These are phyloP conservation scores for Aspergillus latus DNA, from an alignment of 2,329 filamentous ascomycete genomes.

Conservation along the genomic window DNA sequence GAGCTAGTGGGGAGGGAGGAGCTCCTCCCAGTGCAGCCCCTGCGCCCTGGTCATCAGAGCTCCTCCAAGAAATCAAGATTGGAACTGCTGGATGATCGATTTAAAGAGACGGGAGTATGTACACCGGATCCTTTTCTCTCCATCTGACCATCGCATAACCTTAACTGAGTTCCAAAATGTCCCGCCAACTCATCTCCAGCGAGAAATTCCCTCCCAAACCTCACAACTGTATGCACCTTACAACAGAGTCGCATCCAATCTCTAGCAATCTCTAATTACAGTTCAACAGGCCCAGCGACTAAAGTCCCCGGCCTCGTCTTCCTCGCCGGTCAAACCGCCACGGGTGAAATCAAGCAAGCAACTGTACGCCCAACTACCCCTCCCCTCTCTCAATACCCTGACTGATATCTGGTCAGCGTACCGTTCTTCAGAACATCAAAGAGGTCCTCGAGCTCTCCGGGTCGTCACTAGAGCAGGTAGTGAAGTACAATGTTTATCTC, in stretches of 20 bases:
- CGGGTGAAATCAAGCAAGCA: slow-evolving; percentile 50
- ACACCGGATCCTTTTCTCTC: background rate
- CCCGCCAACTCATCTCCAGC: slow-evolving; percentile 49
- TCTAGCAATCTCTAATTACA: background rate
- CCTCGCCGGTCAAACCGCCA: slow-evolving; percentile 51
- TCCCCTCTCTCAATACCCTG: slow-evolving; percentile 6
- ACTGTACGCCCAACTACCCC: slow-evolving; percentile 33
- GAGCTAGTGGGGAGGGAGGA: background rate
- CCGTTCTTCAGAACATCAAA: slow-evolving; percentile 53
- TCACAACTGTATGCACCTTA: slow-evolving; percentile 43
- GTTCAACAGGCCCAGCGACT: slow-evolving; percentile 39
- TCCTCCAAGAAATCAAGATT: background rate
- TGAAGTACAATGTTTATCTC: slow-evolving; percentile 67
- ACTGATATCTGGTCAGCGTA: slow-evolving; percentile 22
- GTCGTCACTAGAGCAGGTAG: slow-evolving; percentile 57
- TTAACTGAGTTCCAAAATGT: slow-evolving; percentile 34
- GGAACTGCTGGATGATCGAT: background rate
- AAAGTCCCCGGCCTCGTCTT: slow-evolving; percentile 51
- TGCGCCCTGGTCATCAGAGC: background rate
- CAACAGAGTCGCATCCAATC: no score
- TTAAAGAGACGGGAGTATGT: background rate
- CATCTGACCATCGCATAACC: no score
- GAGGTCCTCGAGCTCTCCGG: slow-evolving; percentile 61
- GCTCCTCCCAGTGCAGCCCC: background rate
- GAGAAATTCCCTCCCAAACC: slow-evolving; percentile 50